Evolutionary conservation across 1,139 yeast species (phyloP).

Genomic region (Saccharomyces hybrid): DNA sequence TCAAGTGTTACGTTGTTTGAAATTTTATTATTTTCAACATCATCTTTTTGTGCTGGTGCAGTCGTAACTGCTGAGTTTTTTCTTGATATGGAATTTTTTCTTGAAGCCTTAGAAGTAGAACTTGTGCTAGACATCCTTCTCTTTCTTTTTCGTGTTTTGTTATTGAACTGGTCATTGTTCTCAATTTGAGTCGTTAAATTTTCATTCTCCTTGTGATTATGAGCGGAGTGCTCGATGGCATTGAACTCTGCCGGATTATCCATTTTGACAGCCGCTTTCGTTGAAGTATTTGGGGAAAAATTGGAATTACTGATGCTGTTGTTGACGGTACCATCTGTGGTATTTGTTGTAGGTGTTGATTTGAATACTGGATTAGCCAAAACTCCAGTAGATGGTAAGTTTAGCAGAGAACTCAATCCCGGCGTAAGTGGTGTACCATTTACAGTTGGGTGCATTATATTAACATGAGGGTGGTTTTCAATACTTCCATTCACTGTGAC

Average conservation of each 20-base stretch:
- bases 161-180: not conserved
- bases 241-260: not conserved
- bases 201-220: not conserved
- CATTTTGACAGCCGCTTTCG: not conserved
- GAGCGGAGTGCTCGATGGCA: not conserved
- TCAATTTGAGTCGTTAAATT: not conserved
- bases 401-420: conserved; percentile 36
- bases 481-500: conserved; percentile 6
- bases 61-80: not conserved
- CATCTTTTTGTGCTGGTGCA: conserved; percentile 3
- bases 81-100: not conserved
- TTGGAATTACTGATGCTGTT: not conserved
- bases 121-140: conserved; percentile 11
- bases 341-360: conserved; percentile 31
- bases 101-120: conserved; percentile 3
- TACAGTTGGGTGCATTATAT: not conserved
- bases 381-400: not conserved
- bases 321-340: conserved; percentile 11
- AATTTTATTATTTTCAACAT: conserved; percentile 8
- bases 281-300: not conserved
- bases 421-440: conserved; percentile 32
- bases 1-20: conserved; percentile 12
- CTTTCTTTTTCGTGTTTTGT: not conserved
- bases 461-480: not conserved
- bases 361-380: not conserved